Percentiles rank a stretch among this genome's conserved stretches.
These are phyloP conservation scores for Athelia psychrophila DNA, from an alignment of 1,284 basidiomycete genomes.

Conservation along the genomic window DNA sequence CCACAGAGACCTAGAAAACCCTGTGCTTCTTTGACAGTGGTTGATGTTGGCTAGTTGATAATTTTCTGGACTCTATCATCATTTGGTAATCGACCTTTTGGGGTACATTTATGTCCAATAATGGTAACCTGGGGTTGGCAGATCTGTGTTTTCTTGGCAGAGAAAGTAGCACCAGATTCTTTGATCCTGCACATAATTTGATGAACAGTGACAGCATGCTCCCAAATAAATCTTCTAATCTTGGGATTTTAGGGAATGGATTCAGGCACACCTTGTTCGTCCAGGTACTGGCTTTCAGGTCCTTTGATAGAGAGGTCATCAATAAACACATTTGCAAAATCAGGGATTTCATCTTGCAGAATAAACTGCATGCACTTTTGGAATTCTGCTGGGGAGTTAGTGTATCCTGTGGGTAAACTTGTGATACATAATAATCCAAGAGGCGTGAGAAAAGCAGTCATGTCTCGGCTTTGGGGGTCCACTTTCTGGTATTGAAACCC, in stretches of 20 bases:
- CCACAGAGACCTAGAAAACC: conserved; percentile 26
- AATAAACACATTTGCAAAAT: conserved; percentile 22
- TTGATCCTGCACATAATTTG: conserved; percentile 22
- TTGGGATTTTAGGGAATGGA: conserved; percentile 17
- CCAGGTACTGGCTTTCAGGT: conserved; percentile 7
- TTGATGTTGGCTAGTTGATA: conserved; percentile 20
- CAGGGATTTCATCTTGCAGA: conserved; percentile 20
- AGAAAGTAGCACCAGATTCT: conserved; percentile 17
- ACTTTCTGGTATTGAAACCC: conserved; percentile 16
- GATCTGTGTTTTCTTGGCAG: conserved; percentile 19
- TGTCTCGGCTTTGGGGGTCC: conserved; percentile 10
- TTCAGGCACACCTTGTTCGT: conserved; percentile 17
- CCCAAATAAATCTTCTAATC: conserved; percentile 29
- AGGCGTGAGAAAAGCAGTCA: conserved; percentile 18
- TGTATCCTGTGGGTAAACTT: conserved; percentile 32
- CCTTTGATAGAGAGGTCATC: conserved; percentile 13
- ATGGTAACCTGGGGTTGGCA: conserved; percentile 18
- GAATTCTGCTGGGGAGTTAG: conserved; percentile 32
- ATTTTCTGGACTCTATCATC: conserved; percentile 23
- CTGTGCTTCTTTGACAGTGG: conserved; percentile 22
- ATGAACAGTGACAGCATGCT: conserved; percentile 26
- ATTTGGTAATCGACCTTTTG: conserved; percentile 22
- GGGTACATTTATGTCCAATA: conserved; percentile 19
- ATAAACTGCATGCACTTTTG: conserved; percentile 33
- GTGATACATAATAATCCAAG: conserved; percentile 29